Base-by-base conservation (phyloP, 306 rosid genomes). In the Quercus glauca region DNA sequence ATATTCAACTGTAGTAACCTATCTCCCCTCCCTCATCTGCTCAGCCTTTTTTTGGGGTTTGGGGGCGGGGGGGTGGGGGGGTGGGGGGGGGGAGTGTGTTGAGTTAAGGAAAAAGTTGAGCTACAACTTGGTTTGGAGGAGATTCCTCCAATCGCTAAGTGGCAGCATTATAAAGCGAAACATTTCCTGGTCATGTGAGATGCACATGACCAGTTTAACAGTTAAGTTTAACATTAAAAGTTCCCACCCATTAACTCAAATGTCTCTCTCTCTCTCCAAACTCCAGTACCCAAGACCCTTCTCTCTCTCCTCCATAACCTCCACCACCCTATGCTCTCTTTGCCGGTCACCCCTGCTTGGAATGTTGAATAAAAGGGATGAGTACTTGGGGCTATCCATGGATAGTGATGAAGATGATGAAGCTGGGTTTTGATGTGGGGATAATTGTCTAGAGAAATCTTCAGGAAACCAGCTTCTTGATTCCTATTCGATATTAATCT, bases 381-480 rank as follows among this genome's bases (percentile, higher is more conserved):
- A 92, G 28, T 69, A 83, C 61, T 91, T 93, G 23, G 93, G 98
- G 87, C 93, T 91, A 17, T 86, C 97, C 49, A 89, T 71, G 68
- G 98, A 87, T n/a, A 86, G 17, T 10, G 17, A 92, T 64, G 99
- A 89, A 18, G 97, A 91, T 19, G 98, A 92, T 60, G 99, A 82
- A 12, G 78, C 89, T 41, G 87, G 90, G 76, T 90, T 86, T 49
- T 85, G 95, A 72, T 78, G 65, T 25, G 49, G 78, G 4, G 80
- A 57, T 11, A 76, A 28, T 55, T 60, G 78, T 74, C 82, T 76
- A 0, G 87, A 71, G 68, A 89, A 86, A 10, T 87, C 93, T 58
- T 80, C 93, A 18, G 91, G 92, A 45, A 91, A 84, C 77, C 79
- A 82, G 79, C 64, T 90, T 55, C 84, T 86, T 13, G 91, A 68